Evolutionary conservation across 805 yeast genomes (phyloP).

Genomic region (Candida multigemmis): DNA sequence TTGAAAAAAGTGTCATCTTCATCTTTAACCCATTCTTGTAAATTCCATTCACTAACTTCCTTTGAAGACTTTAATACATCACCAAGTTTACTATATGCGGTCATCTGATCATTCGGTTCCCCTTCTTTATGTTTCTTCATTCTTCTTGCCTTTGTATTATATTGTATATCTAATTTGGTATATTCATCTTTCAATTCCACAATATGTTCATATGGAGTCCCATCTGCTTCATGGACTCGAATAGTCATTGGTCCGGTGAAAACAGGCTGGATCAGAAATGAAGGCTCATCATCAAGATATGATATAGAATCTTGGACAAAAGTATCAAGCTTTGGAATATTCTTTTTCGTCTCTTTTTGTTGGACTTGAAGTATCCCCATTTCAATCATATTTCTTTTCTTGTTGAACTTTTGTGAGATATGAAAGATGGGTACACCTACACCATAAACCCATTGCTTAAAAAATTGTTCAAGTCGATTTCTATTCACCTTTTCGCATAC

Average conservation of each 20-base stretch:
- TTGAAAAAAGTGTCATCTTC: slow-evolving; percentile 60
- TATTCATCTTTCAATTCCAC: slow-evolving; percentile 81
- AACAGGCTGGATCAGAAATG: slow-evolving; percentile 34
- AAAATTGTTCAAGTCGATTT: slow-evolving; percentile 70
- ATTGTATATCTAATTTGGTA: slow-evolving; percentile 86
- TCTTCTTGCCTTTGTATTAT: slow-evolving; percentile 87
- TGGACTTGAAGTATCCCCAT: slow-evolving; percentile 92
- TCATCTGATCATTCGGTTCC: slow-evolving; percentile 19
- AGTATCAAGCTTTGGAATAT: slow-evolving; percentile 25
- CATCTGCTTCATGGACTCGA: slow-evolving; percentile 95
- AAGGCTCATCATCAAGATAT: slow-evolving; percentile 32
- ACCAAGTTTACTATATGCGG: slow-evolving; percentile 53
- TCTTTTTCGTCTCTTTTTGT: slow-evolving; percentile 41
- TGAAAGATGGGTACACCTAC: slow-evolving; percentile 84
- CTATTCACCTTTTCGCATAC: slow-evolving; percentile 95
- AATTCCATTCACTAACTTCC: slow-evolving; percentile 64
- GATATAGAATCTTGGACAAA: slow-evolving; percentile 39
- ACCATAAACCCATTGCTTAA: slow-evolving; percentile 89
- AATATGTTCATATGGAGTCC: slow-evolving; percentile 96
- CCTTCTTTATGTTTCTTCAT: slow-evolving; percentile 53
- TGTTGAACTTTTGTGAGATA: slow-evolving; percentile 87
- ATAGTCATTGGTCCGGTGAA: slow-evolving; percentile 95
- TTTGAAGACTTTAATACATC: slow-evolving; percentile 56
- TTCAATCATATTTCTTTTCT: slow-evolving; percentile 87
- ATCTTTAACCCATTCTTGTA: slow-evolving; percentile 60